Evolutionary conservation across 2,329 filamentous ascomycete genomes (phyloP).

Genomic region (Hypoxylon sp.): DNA sequence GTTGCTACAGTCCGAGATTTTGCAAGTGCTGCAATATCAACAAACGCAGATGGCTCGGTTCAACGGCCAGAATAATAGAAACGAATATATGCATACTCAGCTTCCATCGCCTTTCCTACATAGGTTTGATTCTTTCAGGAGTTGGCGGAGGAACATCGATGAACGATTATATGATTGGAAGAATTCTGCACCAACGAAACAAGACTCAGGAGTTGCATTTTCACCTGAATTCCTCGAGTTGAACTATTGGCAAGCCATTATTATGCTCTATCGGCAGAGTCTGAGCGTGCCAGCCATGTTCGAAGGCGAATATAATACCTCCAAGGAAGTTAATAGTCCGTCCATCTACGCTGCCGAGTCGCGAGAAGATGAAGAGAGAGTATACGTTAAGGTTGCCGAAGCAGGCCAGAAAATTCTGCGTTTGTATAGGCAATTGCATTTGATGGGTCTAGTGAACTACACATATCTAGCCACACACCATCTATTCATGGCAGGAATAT

Average conservation of each 20-base stretch:
- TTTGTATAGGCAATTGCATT: constrained; percentile 89
- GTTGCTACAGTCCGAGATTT: constrained; percentile 91
- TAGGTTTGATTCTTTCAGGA: constrained; percentile 86
- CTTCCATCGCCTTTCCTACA: constrained; percentile 88
- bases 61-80: constrained; percentile 73
- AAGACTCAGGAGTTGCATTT: constrained; percentile 89
- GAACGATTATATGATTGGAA: constrained; percentile 89
- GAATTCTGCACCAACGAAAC: constrained; percentile 80
- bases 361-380: constrained; percentile 86
- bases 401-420: constrained; percentile 93
- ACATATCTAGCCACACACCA: constrained; percentile 97
- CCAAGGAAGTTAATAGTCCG: constrained; percentile 75
- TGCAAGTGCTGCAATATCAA: constrained; percentile 93
- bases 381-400: constrained; percentile 95
- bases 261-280: constrained; percentile 95
- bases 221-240: constrained; percentile 91
- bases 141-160: constrained; percentile 92
- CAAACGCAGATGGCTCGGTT: constrained; percentile 85
- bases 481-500: constrained; percentile 96
- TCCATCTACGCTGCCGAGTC: constrained; percentile 75
- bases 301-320: constrained; percentile 80
- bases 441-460: constrained; percentile 92
- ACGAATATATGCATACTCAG: constrained; percentile 82
- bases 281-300: constrained; percentile 87
- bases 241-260: constrained; percentile 98